A percentile compares a stretch with the other conserved stretches of the same genome.
Conservation (phyloP, 176 grass and related monocot genomes). For the Elaeis guineensis region DNA sequence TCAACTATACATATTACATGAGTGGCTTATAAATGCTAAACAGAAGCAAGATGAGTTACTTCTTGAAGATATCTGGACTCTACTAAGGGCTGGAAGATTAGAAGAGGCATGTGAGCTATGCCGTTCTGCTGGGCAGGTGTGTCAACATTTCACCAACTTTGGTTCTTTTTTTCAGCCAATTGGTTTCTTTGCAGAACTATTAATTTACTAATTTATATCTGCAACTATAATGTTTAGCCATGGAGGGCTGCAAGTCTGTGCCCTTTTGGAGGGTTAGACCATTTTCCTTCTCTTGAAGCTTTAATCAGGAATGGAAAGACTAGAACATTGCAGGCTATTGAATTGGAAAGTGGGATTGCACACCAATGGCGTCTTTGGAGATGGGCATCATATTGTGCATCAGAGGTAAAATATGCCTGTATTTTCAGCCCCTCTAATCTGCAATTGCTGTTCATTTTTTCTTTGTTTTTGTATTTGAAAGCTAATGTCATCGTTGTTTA, state of each 20-base stretch:
- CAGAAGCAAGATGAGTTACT: constrained; percentile 97
- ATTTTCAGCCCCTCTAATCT: not conserved
- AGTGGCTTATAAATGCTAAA: constrained; percentile 3
- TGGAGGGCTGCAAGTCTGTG: constrained; percentile 92
- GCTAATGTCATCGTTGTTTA: too few species aligned
- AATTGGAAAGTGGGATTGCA: constrained; percentile 85
- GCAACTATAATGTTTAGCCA: constrained; percentile 33
- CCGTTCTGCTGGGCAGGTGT: constrained; percentile 90
- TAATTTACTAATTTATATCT: too few species aligned
- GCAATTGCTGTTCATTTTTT: constrained; percentile 7
- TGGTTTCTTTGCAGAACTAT: too few species aligned
- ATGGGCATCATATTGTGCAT: constrained; percentile 97
- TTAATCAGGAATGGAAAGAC: constrained; percentile 77
- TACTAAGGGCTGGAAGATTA: constrained; percentile 84
- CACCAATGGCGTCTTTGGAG: constrained; percentile 89
- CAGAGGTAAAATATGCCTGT: constrained; percentile 41
- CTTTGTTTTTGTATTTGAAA: not conserved
- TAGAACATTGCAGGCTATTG: constrained; percentile 76
- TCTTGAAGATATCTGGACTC: constrained; percentile 93
- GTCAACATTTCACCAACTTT: constrained; percentile 12
- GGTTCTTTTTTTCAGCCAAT: not conserved
- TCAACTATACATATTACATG: too few species aligned
- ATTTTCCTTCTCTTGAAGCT: constrained; percentile 73
- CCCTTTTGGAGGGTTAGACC: constrained; percentile 79
- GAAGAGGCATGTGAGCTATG: constrained; percentile 91